Conservation (phyloP, 371 early-diverging fungal genomes). For the Apophysomyces ossiformis region DNA sequence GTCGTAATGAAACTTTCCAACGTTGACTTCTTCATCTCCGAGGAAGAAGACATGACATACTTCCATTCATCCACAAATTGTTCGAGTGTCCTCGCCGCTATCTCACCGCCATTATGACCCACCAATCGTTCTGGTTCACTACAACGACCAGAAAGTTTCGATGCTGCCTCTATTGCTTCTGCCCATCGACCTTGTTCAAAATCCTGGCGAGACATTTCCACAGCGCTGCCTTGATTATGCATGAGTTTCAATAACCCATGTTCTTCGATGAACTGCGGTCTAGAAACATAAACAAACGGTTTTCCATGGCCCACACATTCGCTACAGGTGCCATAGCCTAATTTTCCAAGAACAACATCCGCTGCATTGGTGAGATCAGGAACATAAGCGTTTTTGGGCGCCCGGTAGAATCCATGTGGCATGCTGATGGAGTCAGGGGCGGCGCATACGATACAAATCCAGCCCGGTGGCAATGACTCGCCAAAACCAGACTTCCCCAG, state of each 20-base stretch:
- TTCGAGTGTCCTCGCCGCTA: slow-evolving; percentile 54
- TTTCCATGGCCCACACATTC: slow-evolving; percentile 77
- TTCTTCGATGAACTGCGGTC: slow-evolving; percentile 84
- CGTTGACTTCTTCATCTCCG: not conserved
- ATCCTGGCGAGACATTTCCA: slow-evolving; percentile 64
- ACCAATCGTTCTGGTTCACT: slow-evolving; percentile 22
- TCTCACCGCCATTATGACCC: slow-evolving; percentile 61
- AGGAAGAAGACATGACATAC: not conserved
- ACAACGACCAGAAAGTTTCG: slow-evolving; percentile 41
- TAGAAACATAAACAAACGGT: slow-evolving; percentile 77
- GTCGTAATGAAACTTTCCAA: not conserved
- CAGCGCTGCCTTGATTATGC: slow-evolving; percentile 65
- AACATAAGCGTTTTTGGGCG: slow-evolving; percentile 69
- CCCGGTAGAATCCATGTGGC: slow-evolving; percentile 61
- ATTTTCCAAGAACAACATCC: slow-evolving; percentile 78
- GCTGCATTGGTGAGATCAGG: slow-evolving; percentile 79
- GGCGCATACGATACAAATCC: slow-evolving; percentile 79
- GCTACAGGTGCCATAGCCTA: slow-evolving; percentile 84
- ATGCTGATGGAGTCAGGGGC: slow-evolving; percentile 53
- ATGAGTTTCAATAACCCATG: slow-evolving; percentile 70
- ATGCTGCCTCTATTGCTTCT: slow-evolving; percentile 44
- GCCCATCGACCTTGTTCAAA: slow-evolving; percentile 70
- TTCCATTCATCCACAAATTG: slow-evolving; percentile 51
- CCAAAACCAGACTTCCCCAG: slow-evolving; percentile 56
- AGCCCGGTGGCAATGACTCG: slow-evolving; percentile 69